phyloP scores from a whole-genome alignment of 345 rosid genomes.

The Ricinus communis region DNA sequence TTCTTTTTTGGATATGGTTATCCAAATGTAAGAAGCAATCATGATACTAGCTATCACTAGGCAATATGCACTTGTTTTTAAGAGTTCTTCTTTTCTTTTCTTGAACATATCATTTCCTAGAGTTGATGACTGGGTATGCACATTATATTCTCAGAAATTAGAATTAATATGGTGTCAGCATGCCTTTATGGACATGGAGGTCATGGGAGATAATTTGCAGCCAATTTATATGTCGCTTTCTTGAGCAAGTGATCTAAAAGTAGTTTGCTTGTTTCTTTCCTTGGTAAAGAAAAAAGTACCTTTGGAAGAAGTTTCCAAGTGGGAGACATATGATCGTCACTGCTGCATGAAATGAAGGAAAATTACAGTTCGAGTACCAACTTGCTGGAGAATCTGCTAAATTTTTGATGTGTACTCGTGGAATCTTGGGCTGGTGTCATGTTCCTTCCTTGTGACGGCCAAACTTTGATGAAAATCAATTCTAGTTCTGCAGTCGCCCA shows the following conservation, averaged over 20 bases:
- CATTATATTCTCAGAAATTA: neutral
- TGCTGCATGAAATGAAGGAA: constrained; percentile 5
- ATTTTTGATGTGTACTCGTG: constrained; percentile 9
- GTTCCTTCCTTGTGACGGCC: constrained; percentile 1
- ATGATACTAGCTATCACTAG: neutral
- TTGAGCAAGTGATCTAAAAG: neutral
- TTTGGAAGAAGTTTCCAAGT: constrained; percentile 16
- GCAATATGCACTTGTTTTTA: neutral
- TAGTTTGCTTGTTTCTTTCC: constrained; percentile 15
- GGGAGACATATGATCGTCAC: constrained; percentile 18
- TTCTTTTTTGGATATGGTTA: neutral
- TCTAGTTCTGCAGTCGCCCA: neutral
- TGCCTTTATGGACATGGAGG: neutral
- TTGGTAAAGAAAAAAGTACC: constrained; percentile 7
- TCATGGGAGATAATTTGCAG: neutral
- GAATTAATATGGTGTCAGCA: neutral
- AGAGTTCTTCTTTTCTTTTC: neutral
- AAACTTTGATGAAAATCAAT: neutral
- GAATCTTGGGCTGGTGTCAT: constrained; percentile 11
- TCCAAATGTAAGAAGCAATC: neutral
- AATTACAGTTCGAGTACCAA: constrained; percentile 9
- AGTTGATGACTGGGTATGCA: neutral
- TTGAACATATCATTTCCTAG: neutral
- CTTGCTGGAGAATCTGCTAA: constrained; percentile 18
- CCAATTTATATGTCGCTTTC: constrained; percentile 12